Conservation (phyloP, 2,329 filamentous ascomycete genomes). For the Dactylellina leptospora region DNA sequence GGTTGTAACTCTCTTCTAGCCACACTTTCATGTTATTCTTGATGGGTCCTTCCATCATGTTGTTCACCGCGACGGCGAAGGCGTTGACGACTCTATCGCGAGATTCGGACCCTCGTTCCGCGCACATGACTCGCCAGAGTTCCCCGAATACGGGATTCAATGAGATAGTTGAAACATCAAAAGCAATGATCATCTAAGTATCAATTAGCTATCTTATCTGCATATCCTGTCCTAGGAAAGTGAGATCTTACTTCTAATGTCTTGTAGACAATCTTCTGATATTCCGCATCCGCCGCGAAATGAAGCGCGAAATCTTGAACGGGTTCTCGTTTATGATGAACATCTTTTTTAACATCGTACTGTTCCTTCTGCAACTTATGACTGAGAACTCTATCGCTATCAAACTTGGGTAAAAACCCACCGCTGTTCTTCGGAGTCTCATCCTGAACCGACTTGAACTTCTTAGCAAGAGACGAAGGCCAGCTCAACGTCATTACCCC, state of each 20-base stretch:
- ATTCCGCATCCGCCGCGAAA: conserved; percentile 22
- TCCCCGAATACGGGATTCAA: conserved; percentile 66
- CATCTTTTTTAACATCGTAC: conserved; percentile 43
- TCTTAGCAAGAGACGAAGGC: conserved; percentile 34
- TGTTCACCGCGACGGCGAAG: conserved; percentile 62
- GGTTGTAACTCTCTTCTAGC: conserved; percentile 67
- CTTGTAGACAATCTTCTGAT: conserved; percentile 33
- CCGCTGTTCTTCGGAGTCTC: conserved; percentile 49
- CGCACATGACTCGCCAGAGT: conserved; percentile 65
- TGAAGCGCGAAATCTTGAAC: conserved; percentile 45
- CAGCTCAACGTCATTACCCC: conserved; percentile 46
- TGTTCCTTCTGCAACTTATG: conserved; percentile 19
- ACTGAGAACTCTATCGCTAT: conserved; percentile 22
- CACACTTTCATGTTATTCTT: conserved; percentile 63
- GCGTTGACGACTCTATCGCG: conserved; percentile 62
- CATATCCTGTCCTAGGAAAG: neutral
- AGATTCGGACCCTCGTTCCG: conserved; percentile 61
- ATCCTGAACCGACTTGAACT: conserved; percentile 47
- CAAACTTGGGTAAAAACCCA: conserved; percentile 44
- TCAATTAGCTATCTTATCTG: neutral
- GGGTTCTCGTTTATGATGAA: conserved; percentile 32
- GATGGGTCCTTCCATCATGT: conserved; percentile 58
- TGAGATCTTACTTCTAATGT: conserved; percentile 35
- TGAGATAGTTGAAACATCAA: conserved; percentile 63
- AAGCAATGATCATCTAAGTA: conserved; percentile 61